These are phyloP conservation scores for Xylariaceae sp. DNA, from an alignment of 2,329 filamentous ascomycete genomes.

Conservation along the genomic window DNA sequence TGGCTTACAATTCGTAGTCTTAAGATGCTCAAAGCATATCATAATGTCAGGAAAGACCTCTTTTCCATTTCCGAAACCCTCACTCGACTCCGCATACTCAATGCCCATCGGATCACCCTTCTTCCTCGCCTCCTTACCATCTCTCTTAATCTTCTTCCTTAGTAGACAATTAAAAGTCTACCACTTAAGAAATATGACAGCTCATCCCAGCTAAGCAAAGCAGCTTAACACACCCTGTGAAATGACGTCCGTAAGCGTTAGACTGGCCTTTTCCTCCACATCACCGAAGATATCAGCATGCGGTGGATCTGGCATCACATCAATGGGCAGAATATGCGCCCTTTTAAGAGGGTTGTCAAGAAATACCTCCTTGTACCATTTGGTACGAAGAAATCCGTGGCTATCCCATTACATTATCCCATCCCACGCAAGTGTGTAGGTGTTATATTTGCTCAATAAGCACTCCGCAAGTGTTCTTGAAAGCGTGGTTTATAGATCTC, in stretches of 20 bases:
- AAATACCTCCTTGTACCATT: neutral
- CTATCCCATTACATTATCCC: neutral
- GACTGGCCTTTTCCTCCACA: neutral
- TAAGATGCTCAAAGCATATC: constrained; percentile 1
- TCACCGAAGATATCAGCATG: too few species aligned
- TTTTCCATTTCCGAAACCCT: constrained; percentile 8
- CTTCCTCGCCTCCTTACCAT: neutral
- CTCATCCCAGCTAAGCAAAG: neutral
- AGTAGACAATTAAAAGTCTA: neutral
- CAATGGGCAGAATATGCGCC: neutral
- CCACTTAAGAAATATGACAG: neutral
- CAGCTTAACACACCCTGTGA: neutral
- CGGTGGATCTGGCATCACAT: too few species aligned
- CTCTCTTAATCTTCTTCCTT: neutral
- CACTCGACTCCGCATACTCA: constrained; percentile 2
- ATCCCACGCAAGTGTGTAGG: neutral
- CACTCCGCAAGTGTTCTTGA: neutral
- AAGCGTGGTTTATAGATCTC: neutral
- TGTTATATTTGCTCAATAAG: neutral
- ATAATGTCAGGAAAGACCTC: constrained; percentile 2
- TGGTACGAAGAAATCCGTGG: neutral
- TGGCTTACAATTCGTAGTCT: neutral
- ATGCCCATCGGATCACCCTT: neutral
- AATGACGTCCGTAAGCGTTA: neutral
- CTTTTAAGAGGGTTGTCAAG: neutral